Evolutionary conservation across 2,329 filamentous ascomycete genomes (phyloP).

Genomic region (Pseudogymnoascus verrucosus): DNA sequence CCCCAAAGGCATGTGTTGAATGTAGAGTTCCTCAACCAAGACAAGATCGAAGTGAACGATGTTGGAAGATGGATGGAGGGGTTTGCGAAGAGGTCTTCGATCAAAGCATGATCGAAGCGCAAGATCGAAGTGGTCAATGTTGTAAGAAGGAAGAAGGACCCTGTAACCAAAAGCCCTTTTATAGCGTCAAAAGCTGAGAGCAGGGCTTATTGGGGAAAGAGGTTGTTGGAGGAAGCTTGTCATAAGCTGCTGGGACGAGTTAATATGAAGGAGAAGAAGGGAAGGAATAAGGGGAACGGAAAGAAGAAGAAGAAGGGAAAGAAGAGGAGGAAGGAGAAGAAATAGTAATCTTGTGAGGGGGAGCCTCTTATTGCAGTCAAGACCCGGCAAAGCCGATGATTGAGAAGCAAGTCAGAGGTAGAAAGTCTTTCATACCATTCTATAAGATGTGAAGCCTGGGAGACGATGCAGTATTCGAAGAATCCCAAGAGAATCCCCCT

Average conservation of each 20-base stretch:
- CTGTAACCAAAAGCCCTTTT: not conserved
- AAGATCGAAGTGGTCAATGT: too few relatives aligned
- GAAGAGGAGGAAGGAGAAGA: too few relatives aligned
- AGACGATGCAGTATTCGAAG: not conserved
- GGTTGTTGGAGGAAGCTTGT: not conserved
- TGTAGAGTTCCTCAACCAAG: not conserved
- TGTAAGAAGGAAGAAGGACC: too few relatives aligned
- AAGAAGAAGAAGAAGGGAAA: not conserved
- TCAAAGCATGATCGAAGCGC: too few relatives aligned
- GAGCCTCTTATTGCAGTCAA: not conserved
- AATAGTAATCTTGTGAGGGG: not conserved
- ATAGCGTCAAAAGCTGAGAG: not conserved
- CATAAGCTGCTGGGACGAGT: not conserved
- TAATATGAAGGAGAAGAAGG: too few relatives aligned
- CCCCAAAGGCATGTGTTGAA: not conserved
- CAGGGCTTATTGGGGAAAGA: not conserved
- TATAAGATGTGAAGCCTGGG: not conserved
- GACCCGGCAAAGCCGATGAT: not conserved
- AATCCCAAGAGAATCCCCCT: not conserved
- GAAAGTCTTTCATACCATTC: not conserved
- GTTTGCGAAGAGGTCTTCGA: too few relatives aligned
- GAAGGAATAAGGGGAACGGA: too few relatives aligned
- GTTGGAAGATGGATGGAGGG: not conserved
- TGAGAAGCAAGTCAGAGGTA: not conserved
- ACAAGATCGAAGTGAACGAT: not conserved